Percentiles rank a stretch among this genome's conserved stretches.
phyloP scores from a whole-genome alignment of 2,329 filamentous ascomycete species.

The Lasiodiplodia hormozganensis region DNA sequence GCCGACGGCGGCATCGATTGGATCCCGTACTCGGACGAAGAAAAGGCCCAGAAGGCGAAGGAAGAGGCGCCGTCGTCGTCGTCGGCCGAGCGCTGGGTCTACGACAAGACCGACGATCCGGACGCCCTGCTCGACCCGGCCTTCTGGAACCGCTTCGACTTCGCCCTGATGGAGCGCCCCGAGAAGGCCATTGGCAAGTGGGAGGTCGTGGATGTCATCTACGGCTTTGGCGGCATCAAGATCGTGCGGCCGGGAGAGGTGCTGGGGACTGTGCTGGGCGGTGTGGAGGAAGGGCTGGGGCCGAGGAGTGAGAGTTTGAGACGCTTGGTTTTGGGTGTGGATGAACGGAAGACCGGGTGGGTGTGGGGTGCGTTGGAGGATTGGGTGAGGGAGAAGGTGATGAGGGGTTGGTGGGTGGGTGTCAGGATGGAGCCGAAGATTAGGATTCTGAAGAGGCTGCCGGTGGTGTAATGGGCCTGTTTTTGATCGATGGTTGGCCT shows the following conservation, averaged over 20 bases:
- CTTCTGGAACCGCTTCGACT: slow-evolving; percentile 68
- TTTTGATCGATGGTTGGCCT: not conserved
- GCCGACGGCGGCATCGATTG: slow-evolving; percentile 17
- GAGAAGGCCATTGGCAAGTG: slow-evolving; percentile 58
- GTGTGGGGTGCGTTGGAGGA: slow-evolving; percentile 37
- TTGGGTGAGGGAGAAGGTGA: slow-evolving; percentile 44
- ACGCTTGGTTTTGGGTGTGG: slow-evolving; percentile 31
- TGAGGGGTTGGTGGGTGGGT: slow-evolving; percentile 62
- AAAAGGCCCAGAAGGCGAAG: not conserved
- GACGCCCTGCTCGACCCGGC: slow-evolving; percentile 52
- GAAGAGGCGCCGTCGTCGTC: not conserved
- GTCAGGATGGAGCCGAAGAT: slow-evolving; percentile 62
- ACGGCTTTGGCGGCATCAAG: slow-evolving; percentile 59
- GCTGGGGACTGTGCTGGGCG: slow-evolving; percentile 37
- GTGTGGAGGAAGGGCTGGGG: slow-evolving; percentile 29
- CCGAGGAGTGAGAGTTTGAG: slow-evolving; percentile 22
- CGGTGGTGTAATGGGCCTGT: not conserved
- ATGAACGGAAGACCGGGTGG: slow-evolving; percentile 32
- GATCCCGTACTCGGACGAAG: slow-evolving; percentile 6
- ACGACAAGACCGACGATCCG: slow-evolving; percentile 67
- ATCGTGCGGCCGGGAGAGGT: slow-evolving; percentile 54
- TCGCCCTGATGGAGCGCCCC: slow-evolving; percentile 62
- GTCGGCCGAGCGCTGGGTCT: slow-evolving; percentile 54
- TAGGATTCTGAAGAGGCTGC: slow-evolving; percentile 50
- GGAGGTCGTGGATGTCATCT: slow-evolving; percentile 58